phyloP scores from a whole-genome alignment of 352 stramenopile genomes.

The Globisporangium radiosum region DNA sequence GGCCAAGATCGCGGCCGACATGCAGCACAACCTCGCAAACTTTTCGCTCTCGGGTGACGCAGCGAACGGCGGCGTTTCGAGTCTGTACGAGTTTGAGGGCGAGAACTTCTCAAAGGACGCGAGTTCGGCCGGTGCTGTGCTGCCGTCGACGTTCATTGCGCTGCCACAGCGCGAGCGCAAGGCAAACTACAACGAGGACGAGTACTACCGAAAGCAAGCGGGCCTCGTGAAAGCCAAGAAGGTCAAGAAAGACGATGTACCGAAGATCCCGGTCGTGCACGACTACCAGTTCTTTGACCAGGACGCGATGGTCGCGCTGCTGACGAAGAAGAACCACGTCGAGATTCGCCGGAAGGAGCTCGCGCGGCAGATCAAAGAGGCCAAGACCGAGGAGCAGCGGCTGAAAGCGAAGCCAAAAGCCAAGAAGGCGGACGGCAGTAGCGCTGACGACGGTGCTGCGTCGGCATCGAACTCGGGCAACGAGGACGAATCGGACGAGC shows the following conservation, averaged over 20 bases:
- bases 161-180: slow-evolving; percentile 84
- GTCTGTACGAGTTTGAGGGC: slow-evolving; percentile 86
- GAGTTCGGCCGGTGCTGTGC: slow-evolving; percentile 49
- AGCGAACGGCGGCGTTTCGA: slow-evolving; percentile 55
- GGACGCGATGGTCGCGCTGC: slow-evolving; percentile 79
- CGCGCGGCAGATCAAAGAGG: slow-evolving; percentile 73
- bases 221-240: slow-evolving; percentile 81
- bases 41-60: slow-evolving; percentile 93
- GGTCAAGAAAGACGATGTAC: slow-evolving; percentile 85
- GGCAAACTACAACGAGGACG: slow-evolving; percentile 95
- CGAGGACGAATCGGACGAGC: slow-evolving; percentile 49
- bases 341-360: slow-evolving; percentile 89
- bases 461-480: slow-evolving; percentile 52
- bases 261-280: slow-evolving; percentile 88
- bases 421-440: slow-evolving; percentile 43
- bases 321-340: slow-evolving; percentile 82
- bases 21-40: slow-evolving; percentile 95
- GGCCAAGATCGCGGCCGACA: slow-evolving; percentile 83
- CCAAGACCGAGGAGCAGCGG: slow-evolving; percentile 73
- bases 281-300: slow-evolving; percentile 96
- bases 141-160: slow-evolving; percentile 88
- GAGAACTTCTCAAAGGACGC: slow-evolving; percentile 87
- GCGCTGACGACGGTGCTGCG: slow-evolving; percentile 22
- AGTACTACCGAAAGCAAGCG: slow-evolving; percentile 92
- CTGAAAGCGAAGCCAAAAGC: slow-evolving; percentile 74